Evolutionary conservation across 495 filamentous ascomycete species (phyloP).

Genomic region (Podospora tetraspora): DNA sequence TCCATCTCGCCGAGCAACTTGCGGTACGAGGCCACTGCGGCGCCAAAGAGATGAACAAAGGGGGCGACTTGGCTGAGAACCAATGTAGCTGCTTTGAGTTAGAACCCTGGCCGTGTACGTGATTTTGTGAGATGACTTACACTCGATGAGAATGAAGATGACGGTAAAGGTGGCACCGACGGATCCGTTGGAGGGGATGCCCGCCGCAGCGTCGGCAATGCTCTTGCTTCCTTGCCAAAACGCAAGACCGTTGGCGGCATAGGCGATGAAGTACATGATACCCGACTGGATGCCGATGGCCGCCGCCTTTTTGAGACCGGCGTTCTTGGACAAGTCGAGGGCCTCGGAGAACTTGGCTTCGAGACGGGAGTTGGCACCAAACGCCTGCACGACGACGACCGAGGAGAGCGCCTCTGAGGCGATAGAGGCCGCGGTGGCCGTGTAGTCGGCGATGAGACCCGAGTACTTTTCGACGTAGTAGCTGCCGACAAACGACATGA

Average conservation of each 20-base stretch:
- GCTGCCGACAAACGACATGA: conserved; percentile 60
- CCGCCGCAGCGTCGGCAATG: conserved; percentile 42
- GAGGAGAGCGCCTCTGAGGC: conserved; percentile 44
- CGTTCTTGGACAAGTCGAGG: conserved; percentile 42
- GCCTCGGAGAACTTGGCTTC: conserved; percentile 51
- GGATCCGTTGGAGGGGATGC: conserved; percentile 30
- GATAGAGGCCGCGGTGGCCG: conserved; percentile 36
- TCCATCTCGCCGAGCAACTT: conserved; percentile 50
- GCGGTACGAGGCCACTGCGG: conserved; percentile 49
- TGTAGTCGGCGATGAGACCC: conserved; percentile 45
- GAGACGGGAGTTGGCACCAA: conserved; percentile 39
- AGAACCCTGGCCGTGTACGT: neutral
- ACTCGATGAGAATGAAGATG: conserved; percentile 61
- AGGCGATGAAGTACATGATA: conserved; percentile 62
- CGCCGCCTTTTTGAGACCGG: conserved; percentile 54
- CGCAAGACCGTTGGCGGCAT: conserved; percentile 42
- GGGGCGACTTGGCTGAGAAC: conserved; percentile 60
- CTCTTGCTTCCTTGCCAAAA: conserved; percentile 59
- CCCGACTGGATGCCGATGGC: conserved; percentile 58
- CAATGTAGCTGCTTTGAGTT: conserved; percentile 44
- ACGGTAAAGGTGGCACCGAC: conserved; percentile 60
- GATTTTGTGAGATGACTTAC: conserved; percentile 28
- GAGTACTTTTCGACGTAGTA: conserved; percentile 57
- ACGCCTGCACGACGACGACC: conserved; percentile 47
- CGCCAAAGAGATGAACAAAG: conserved; percentile 54